Conservation (phyloP, 2,329 filamentous ascomycete species). For the Epichloe uncinata region DNA sequence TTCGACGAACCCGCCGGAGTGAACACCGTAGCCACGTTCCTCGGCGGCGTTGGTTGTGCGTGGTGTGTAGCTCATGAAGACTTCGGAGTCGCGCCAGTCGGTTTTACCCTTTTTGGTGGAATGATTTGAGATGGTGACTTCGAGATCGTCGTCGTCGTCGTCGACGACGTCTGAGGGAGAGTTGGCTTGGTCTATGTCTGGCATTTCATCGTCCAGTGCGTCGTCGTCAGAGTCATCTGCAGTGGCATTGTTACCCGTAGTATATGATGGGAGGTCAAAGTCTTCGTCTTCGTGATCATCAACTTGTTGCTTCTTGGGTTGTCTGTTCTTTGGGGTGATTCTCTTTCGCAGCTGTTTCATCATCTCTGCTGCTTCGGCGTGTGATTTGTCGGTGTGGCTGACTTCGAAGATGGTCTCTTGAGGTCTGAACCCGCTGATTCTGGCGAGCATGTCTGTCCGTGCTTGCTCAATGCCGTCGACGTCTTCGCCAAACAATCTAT, state of each 20-base stretch:
- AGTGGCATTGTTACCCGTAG: slow-evolving; percentile 7
- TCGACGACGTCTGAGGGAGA: slow-evolving; percentile 22
- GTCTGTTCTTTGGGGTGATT: slow-evolving; percentile 44
- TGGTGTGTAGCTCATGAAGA: slow-evolving; percentile 95
- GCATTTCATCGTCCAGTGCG: slow-evolving; percentile 6
- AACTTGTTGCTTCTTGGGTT: slow-evolving; percentile 27
- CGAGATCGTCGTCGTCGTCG: slow-evolving; percentile 48
- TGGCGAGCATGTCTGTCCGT: slow-evolving; percentile 74
- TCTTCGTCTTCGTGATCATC: slow-evolving; percentile 19
- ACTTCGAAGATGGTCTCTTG: slow-evolving; percentile 96
- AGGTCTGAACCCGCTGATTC: slow-evolving; percentile 78
- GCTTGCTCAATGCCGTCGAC: slow-evolving; percentile 53
- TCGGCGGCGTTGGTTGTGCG: slow-evolving; percentile 69
- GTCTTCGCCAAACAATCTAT: slow-evolving; percentile 67
- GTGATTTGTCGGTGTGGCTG: slow-evolving; percentile 54
- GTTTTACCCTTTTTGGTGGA: slow-evolving; percentile 36
- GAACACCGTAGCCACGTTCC: slow-evolving; percentile 86
- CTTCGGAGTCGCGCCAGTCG: slow-evolving; percentile 69
- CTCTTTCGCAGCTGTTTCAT: slow-evolving; percentile 60
- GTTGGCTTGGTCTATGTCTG: not conserved
- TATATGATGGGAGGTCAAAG: slow-evolving; percentile 8
- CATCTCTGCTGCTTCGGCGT: slow-evolving; percentile 55
- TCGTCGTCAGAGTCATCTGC: slow-evolving; percentile 12
- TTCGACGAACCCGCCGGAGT: slow-evolving; percentile 75
- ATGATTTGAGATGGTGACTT: slow-evolving; percentile 56